Percentiles rank a stretch among this genome's conserved stretches.
phyloP scores from a whole-genome alignment of 108 stramenopile species.

The Cafeteria roenbergensis region DNA sequence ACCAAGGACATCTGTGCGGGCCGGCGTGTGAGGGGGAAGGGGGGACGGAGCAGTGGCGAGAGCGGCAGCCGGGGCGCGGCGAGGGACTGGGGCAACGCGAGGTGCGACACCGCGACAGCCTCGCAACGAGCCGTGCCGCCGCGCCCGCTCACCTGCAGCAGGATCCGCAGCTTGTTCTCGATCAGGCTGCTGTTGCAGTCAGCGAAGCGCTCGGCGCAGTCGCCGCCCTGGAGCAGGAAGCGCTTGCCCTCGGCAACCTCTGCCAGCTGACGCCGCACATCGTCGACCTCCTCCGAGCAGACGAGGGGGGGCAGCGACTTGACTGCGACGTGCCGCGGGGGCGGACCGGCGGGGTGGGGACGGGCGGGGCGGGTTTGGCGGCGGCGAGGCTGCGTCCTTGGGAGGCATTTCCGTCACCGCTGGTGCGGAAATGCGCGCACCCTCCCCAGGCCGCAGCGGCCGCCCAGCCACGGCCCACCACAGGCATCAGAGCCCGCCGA shows the following conservation, averaged over 20 bases:
- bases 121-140: background rate
- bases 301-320: slow-evolving; percentile 26
- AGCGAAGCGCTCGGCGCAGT: slow-evolving; percentile 88
- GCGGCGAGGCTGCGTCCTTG: no score
- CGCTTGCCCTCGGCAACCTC: slow-evolving; percentile 80
- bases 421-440: no score
- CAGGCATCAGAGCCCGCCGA: no score
- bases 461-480: no score
- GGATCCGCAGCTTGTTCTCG: slow-evolving; percentile 25
- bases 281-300: slow-evolving; percentile 30
- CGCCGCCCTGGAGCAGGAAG: slow-evolving; percentile 94
- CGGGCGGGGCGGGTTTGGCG: no score
- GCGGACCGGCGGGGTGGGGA: no score
- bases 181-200: slow-evolving; percentile 18
- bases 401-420: no score
- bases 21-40: slow-evolving; percentile 28
- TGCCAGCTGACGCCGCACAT: slow-evolving; percentile 70
- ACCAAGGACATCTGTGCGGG: slow-evolving; percentile 89
- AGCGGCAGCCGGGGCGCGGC: slow-evolving; percentile 83
- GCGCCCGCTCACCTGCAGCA: background rate
- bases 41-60: slow-evolving; percentile 44
- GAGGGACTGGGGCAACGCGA: slow-evolving; percentile 50
- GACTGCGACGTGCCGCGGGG: no score
- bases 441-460: no score
- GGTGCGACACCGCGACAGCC: background rate